A percentile compares a stretch with the other conserved stretches of the same genome.
Conservation (phyloP, 164 flowering plant species). For the Brasenia schreberi region DNA sequence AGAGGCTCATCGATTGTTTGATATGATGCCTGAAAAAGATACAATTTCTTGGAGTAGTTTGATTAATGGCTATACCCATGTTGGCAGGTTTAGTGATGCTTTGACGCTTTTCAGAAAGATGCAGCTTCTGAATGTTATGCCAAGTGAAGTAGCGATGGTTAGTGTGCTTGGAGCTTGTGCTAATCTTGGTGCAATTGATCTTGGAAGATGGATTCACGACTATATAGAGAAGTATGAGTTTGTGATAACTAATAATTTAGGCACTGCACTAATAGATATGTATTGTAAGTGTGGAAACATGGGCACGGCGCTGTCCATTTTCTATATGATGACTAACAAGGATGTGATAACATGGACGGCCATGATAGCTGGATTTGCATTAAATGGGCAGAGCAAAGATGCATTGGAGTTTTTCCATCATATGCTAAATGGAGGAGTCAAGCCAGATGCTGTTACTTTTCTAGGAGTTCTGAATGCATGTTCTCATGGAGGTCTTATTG, state of each 20-base stretch:
- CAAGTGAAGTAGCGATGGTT: conserved; percentile 6
- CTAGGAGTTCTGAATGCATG: conserved; percentile 5
- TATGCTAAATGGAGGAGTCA: conserved; percentile 1
- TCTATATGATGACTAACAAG: conserved; percentile 3
- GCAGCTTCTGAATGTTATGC: conserved; percentile 4
- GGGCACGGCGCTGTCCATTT: conserved; percentile 6
- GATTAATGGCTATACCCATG: conserved; percentile 31
- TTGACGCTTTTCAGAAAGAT: conserved; percentile 7
- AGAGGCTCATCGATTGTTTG: conserved; percentile 38
- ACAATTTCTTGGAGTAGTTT: conserved; percentile 74
- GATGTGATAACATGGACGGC: conserved; percentile 11
- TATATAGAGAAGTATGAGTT: conserved; percentile 5
- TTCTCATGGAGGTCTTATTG: conserved; percentile 2
- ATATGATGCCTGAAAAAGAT: conserved; percentile 37
- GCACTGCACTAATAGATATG: conserved; percentile 32
- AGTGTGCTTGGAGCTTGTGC: conserved; percentile 8
- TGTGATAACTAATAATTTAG: not conserved
- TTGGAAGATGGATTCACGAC: conserved; percentile 12
- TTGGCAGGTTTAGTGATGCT: conserved; percentile 5
- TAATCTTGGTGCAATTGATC: conserved; percentile 7
- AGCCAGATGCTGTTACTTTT: conserved; percentile 9
- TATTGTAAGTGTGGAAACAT: conserved; percentile 28
- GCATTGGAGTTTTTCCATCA: conserved; percentile 6
- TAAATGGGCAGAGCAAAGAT: conserved; percentile 8
- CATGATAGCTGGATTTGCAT: conserved; percentile 8